A percentile compares a stretch with the other conserved stretches of the same genome.
Conservation (phyloP, 179 eudicot genomes). For the Gypsophila paniculata region DNA sequence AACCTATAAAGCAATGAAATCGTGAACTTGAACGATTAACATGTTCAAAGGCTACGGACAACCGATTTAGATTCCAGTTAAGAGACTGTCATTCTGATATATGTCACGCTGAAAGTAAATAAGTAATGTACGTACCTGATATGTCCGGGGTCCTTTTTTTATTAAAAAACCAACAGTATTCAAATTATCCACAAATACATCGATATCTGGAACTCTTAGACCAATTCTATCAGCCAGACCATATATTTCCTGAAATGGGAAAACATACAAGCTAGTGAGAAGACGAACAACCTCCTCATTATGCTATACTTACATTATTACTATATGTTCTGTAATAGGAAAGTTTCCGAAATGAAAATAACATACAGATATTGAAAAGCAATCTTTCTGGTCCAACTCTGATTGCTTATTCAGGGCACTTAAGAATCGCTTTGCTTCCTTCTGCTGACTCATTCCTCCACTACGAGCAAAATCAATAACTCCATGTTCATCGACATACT, state of each 20-base stretch:
- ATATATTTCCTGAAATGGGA: constrained; percentile 69
- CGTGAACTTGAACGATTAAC: not conserved
- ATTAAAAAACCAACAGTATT: constrained; percentile 69
- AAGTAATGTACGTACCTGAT: constrained; percentile 54
- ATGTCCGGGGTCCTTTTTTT: constrained; percentile 87
- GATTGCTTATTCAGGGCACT: constrained; percentile 83
- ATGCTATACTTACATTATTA: not conserved
- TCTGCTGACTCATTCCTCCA: constrained; percentile 98
- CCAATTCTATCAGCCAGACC: constrained; percentile 89
- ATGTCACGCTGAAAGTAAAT: not conserved
- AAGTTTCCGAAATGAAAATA: constrained; percentile 9
- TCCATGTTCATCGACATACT: constrained; percentile 88
- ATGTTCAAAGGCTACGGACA: not conserved
- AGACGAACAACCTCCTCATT: not conserved
- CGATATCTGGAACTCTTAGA: constrained; percentile 85
- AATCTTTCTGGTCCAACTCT: constrained; percentile 84
- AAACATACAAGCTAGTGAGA: constrained; percentile 5
- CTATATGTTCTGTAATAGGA: not conserved
- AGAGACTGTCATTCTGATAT: not conserved
- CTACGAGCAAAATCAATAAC: constrained; percentile 83
- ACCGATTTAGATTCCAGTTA: not conserved
- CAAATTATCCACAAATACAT: constrained; percentile 69
- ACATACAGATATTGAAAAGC: constrained; percentile 78
- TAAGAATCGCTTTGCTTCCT: constrained; percentile 91
- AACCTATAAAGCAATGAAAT: not conserved